Evolutionary conservation across 2,329 filamentous ascomycete genomes (phyloP).

Genomic region (Lecanoromycetidae sp.): DNA sequence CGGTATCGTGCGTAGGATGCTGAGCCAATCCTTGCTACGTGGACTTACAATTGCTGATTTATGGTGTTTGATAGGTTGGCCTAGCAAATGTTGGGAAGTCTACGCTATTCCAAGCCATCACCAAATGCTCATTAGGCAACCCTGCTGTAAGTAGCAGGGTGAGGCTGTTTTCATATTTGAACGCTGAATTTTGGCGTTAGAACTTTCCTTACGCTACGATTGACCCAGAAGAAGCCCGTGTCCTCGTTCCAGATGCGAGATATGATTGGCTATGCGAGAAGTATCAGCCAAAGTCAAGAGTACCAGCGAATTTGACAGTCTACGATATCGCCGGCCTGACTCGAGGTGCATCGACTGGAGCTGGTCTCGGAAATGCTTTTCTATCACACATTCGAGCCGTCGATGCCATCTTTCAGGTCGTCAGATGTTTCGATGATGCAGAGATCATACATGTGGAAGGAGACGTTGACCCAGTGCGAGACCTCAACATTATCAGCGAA

Average conservation of each 20-base stretch:
- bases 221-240: constrained; percentile 93
- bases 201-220: constrained; percentile 99
- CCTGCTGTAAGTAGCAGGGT: constrained; percentile 58
- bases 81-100: constrained; percentile 99
- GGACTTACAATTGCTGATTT: constrained; percentile 17
- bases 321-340: constrained; percentile 98
- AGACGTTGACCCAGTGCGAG: constrained; percentile 87
- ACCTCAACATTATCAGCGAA: constrained; percentile 92
- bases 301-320: constrained; percentile 95
- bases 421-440: constrained; percentile 94
- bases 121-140: constrained; percentile 93
- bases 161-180: background rate
- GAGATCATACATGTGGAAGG: constrained; percentile 99
- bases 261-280: constrained; percentile 93
- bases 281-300: constrained; percentile 93
- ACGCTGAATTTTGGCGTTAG: constrained; percentile 30
- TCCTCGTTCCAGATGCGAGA: constrained; percentile 89
- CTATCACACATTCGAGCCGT: constrained; percentile 96
- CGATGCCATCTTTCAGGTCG: constrained; percentile 95
- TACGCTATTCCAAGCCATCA: constrained; percentile 98
- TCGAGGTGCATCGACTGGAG: constrained; percentile 89
- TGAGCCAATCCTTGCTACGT: constrained; percentile 23
- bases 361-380: constrained; percentile 94
- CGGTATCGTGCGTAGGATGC: constrained; percentile 82
- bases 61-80: constrained; percentile 57